Base-by-base conservation (phyloP, 73 alveolate genomes). In the Paramecium octaurelia region DNA sequence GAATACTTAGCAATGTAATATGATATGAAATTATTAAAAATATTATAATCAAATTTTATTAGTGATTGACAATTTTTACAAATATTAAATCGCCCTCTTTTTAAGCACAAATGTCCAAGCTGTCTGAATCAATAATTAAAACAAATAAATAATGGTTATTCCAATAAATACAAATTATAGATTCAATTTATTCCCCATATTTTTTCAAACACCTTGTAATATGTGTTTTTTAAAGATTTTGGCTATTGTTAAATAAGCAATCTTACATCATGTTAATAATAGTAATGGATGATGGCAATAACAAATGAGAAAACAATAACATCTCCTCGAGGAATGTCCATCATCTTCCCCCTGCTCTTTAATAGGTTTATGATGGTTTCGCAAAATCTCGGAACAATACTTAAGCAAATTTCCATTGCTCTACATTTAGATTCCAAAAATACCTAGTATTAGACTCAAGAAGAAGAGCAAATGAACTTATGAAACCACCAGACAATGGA, bases 311-410 rank as follows among this genome's bases (percentile, higher is more conserved):
- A 80, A 9, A 80, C 91, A 24, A 80, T 40, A 12, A 48, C 91
- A 80, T 80, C 91, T 6, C 91, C 91, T 3, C 48, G n/a, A 23
- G 91, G 91, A 18, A 80, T 80, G 18, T 40, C 42, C 18, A 31
- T 80, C 75, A 80, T 44, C 50, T 24, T 43, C 14, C 43, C 43
- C 12, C 91, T 73, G 23, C 87, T 42, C 46, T 80, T 42, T 23
- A 80, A 24, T 31, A 42, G 48, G 46, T 80, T 80, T 43, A 80
- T 9, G 11, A 44, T 27, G 8, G 91, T 80, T 80, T 80, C 91
- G 48, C 91, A 80, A 80, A 80, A 80, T 80, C 91, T 80, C 4
- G 91, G 91, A 42, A 80, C 91, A 80, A 80, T 80, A 11, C 76
- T 44, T 44, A 80, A 46, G 20, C 48, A 40, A 0, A 80, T 80